Conservation (phyloP, 2,329 filamentous ascomycete species). For the Botrytis pseudocinerea region DNA sequence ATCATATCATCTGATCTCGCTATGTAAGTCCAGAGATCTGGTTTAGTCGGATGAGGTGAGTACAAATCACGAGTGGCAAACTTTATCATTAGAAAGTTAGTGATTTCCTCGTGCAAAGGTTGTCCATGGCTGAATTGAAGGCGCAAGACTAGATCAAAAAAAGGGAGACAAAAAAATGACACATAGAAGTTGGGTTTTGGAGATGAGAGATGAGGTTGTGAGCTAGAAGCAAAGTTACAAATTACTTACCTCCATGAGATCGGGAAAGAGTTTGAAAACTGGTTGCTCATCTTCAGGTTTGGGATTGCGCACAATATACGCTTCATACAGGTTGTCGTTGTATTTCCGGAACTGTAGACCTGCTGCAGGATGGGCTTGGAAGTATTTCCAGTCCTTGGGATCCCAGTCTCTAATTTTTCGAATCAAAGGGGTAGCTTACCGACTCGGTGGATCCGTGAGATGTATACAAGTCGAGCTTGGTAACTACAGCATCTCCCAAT, state of each 20-base stretch:
- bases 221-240: too few relatives aligned
- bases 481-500: slow-evolving; percentile 4
- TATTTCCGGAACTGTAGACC: slow-evolving; percentile 10
- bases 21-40: slow-evolving; percentile 21
- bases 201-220: too few relatives aligned
- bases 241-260: background rate
- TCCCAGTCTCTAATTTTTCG: background rate
- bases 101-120: too few relatives aligned
- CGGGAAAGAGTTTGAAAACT: slow-evolving; percentile 11
- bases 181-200: too few relatives aligned
- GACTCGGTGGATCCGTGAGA: slow-evolving; percentile 1
- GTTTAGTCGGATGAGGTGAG: slow-evolving; percentile 20
- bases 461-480: background rate
- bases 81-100: too few relatives aligned
- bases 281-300: background rate
- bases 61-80: slow-evolving; percentile 3
- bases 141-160: too few relatives aligned
- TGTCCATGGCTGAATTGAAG: too few relatives aligned
- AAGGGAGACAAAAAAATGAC: too few relatives aligned
- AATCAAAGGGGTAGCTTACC: background rate
- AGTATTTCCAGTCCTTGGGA: slow-evolving; percentile 6
- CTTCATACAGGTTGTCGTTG: slow-evolving; percentile 1
- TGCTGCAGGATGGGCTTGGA: background rate
- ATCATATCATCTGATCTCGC: slow-evolving; percentile 26
- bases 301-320: background rate